Percentiles rank a stretch among this genome's conserved stretches.
Conservation (phyloP, 306 rosid genomes). For the Aeschynomene evenia region DNA sequence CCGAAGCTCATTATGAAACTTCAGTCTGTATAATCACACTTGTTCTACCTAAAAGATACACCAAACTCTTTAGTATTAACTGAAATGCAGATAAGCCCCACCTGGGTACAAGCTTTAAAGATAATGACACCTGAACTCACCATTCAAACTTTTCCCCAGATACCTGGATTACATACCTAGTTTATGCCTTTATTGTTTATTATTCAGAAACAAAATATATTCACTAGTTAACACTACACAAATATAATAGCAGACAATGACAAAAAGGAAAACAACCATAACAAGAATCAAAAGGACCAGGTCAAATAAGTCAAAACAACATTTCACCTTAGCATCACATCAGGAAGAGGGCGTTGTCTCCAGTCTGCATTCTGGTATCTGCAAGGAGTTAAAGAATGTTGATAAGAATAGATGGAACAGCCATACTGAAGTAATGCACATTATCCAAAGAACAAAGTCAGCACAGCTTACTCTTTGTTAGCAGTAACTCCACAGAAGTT, state of each 20-base stretch:
- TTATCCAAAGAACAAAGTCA: not conserved
- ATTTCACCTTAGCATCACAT: slow-evolving; percentile 82
- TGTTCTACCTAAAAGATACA: not conserved
- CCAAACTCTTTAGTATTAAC: not conserved
- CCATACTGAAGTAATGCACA: slow-evolving; percentile 13
- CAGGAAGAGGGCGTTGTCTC: slow-evolving; percentile 96
- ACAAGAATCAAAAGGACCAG: slow-evolving; percentile 17
- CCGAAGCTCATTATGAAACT: not conserved
- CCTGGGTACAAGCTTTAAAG: not conserved
- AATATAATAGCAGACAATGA: not conserved
- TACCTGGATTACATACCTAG: not conserved
- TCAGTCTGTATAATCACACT: not conserved
- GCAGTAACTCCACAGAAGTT: slow-evolving; percentile 82
- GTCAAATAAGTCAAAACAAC: slow-evolving; percentile 17
- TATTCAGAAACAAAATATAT: not conserved
- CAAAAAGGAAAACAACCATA: slow-evolving; percentile 19
- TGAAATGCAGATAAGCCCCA: not conserved
- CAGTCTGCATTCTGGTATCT: slow-evolving; percentile 99
- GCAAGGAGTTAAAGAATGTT: slow-evolving; percentile 44
- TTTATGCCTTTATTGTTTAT: not conserved
- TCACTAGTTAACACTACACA: not conserved
- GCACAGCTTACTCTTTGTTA: slow-evolving; percentile 78
- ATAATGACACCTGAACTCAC: not conserved
- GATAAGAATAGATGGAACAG: slow-evolving; percentile 19
- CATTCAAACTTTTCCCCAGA: not conserved